Base-by-base conservation (phyloP, 805 yeast species). In the Barnettozyma californica region DNA sequence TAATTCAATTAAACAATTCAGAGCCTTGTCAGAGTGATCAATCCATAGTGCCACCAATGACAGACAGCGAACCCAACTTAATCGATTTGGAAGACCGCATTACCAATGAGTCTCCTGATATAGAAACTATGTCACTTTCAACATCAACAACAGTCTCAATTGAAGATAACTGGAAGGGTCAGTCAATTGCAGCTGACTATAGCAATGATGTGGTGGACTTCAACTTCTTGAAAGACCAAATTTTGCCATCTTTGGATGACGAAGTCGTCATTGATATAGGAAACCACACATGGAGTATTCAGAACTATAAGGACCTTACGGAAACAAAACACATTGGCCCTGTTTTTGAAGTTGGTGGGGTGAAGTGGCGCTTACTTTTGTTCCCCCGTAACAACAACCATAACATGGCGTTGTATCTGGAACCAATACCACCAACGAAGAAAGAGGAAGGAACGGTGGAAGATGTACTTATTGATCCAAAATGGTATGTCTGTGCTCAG, bases 401-500 rank as follows among this genome's bases (percentile, higher is more conserved):
- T 51, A 70, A 74, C 48, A 65, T 88, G 8, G 88, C 97, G 0
- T 65, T 89, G 23, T 94, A 89, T 64, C 68, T 94, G 53, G 96
- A 89, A 57, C 94, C 96, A 0, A 77, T 79, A 13, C 65, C 65
- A 35, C 57, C 61, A 31, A 49, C 57, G n/a, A 47, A 52, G 16
- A 58, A 64, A 25, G 33, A 44, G 2, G 61, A 54, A 2, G 65
- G 62, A 11, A 61, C 65, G 5, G 56, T 58, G 5, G 67, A 59
- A 16, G 64, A 55, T 51, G 67, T 51, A 18, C 60, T 60, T 2
- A 60, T 53, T n/a, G 68, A 69, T 48, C 73, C 76, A 3, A 77
- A 78, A 48, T 90, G 96, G 96, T 81, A 82, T 48, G 83, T 81
- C n/a, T 90, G 97, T 68, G 95, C 94, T 2, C 95, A 90, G 59